phyloP scores from a whole-genome alignment of 2,329 filamentous ascomycete genomes.

The Pseudodiploospora longispora region DNA sequence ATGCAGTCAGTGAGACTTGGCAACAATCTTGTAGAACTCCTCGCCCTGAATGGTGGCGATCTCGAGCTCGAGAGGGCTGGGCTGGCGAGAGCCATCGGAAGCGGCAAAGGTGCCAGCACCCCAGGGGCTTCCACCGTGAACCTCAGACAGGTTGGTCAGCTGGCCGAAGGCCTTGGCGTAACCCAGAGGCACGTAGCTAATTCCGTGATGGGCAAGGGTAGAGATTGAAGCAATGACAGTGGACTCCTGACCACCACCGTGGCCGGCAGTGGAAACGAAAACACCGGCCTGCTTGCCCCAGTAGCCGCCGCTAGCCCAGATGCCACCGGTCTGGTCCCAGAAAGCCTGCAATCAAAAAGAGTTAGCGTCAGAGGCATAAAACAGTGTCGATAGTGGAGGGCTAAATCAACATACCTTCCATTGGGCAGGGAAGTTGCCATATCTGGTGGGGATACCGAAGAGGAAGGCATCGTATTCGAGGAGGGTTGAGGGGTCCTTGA shows the following conservation, averaged over 20 bases:
- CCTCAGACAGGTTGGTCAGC: constrained; percentile 64
- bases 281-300: constrained; percentile 85
- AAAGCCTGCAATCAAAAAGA: constrained; percentile 39
- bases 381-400: neutral
- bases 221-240: constrained; percentile 75
- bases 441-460: constrained; percentile 90
- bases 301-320: constrained; percentile 72
- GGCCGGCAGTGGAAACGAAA: constrained; percentile 79
- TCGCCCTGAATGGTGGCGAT: constrained; percentile 78
- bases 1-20: constrained; percentile 77
- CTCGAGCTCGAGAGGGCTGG: constrained; percentile 64
- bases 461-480: constrained; percentile 80
- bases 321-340: constrained; percentile 83
- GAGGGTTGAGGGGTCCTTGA: constrained; percentile 50
- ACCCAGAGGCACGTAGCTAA: constrained; percentile 92
- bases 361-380: neutral
- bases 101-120: constrained; percentile 84
- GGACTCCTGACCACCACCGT: constrained; percentile 87
- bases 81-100: constrained; percentile 76
- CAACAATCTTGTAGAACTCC: constrained; percentile 68
- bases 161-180: constrained; percentile 72
- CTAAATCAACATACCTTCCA: constrained; percentile 57
- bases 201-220: constrained; percentile 85
- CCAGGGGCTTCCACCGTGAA: constrained; percentile 85
- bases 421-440: constrained; percentile 94